A percentile compares a stretch with the other conserved stretches of the same genome.
These are phyloP conservation scores for Ascochyta clinopodiicola DNA, from an alignment of 2,329 filamentous ascomycete species.

Conservation along the genomic window DNA sequence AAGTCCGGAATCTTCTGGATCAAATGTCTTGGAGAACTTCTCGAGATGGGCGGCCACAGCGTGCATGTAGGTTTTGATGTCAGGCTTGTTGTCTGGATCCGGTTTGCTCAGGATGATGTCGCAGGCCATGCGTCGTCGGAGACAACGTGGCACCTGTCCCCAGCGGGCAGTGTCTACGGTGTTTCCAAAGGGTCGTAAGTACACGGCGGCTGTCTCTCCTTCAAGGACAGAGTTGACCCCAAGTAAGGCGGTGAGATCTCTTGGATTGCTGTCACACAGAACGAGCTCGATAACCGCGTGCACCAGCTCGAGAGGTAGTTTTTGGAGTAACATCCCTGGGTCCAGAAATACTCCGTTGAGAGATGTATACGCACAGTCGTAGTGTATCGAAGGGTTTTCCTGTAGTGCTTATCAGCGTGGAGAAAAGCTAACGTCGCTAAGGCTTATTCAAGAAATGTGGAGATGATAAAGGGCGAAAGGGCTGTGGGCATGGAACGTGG, in stretches of 20 bases:
- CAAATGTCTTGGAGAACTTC: neutral
- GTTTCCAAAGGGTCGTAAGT: neutral
- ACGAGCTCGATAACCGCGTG: neutral
- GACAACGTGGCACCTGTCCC: neutral
- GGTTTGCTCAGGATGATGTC: neutral
- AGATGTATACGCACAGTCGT: no score
- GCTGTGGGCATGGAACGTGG: no score
- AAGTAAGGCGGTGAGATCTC: neutral
- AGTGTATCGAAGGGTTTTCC: no score
- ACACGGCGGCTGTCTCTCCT: neutral
- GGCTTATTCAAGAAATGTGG: no score
- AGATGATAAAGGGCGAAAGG: no score
- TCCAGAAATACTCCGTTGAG: no score
- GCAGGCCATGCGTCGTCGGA: neutral
- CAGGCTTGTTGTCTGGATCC: neutral
- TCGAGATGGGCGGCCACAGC: neutral
- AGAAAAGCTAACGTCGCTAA: no score
- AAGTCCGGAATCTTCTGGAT: neutral
- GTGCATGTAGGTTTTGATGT: conserved; percentile 5
- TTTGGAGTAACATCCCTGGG: neutral
- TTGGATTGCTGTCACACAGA: neutral
- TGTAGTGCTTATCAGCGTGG: no score
- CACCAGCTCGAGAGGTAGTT: conserved; percentile 5
- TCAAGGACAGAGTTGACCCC: neutral
- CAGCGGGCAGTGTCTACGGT: neutral